A percentile compares a stretch with the other conserved stretches of the same genome.
Evolutionary conservation across 805 yeast genomes (phyloP).

Genomic region (Candida odintsovae): DNA sequence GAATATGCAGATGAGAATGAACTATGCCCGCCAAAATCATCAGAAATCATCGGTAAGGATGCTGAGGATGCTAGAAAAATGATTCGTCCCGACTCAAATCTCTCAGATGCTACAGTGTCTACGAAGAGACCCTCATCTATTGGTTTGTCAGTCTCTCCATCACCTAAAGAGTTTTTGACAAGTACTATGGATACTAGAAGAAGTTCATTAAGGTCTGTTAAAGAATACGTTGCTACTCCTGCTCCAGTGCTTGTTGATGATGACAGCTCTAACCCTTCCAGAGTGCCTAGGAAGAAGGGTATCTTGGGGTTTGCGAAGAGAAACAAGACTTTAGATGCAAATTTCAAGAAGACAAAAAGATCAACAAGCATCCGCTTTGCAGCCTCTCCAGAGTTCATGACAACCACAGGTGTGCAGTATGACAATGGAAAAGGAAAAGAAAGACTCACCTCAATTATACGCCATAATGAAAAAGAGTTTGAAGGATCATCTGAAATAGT

Average conservation of each 20-base stretch:
- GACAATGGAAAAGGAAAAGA: not conserved
- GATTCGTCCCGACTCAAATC: not conserved
- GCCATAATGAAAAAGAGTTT: not conserved
- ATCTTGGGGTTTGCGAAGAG: not conserved
- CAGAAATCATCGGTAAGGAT: slow-evolving; percentile 2
- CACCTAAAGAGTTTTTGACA: not conserved
- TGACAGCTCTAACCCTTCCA: not conserved
- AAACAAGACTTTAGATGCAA: not conserved
- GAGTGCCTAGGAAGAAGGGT: not conserved
- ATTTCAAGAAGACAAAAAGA: not conserved
- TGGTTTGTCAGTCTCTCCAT: not conserved
- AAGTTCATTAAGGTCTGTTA: not conserved
- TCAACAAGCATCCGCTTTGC: not conserved
- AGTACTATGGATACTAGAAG: not conserved
- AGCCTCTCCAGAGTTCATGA: not conserved
- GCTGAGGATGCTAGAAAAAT: slow-evolving; percentile 11
- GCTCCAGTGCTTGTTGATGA: not conserved
- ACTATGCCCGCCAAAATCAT: slow-evolving; percentile 6
- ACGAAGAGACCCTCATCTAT: not conserved
- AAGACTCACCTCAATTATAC: not conserved
- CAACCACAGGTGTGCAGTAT: not conserved
- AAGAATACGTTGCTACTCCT: not conserved
- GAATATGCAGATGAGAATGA: slow-evolving; percentile 9
- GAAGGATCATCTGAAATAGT: too few relatives aligned
- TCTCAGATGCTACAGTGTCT: not conserved